Conservation (phyloP, 805 yeast species). For the Candida nanaspora region DNA sequence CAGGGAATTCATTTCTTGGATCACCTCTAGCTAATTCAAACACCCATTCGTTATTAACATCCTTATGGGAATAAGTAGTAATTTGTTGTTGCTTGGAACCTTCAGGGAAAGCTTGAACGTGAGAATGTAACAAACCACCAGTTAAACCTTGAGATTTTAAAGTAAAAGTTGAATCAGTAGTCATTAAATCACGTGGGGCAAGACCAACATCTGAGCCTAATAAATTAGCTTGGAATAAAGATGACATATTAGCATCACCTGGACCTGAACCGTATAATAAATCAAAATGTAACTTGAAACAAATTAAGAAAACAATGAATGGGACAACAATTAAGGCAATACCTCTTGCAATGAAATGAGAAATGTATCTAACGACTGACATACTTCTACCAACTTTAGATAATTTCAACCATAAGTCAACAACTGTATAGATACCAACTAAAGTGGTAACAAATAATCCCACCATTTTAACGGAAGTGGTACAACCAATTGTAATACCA, state of each 20-base stretch:
- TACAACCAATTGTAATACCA: conserved; percentile 84
- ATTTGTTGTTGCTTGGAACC: conserved; percentile 94
- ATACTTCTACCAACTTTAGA: conserved; percentile 67
- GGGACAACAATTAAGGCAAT: conserved; percentile 63
- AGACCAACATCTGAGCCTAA: conserved; percentile 55
- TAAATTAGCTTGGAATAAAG: conserved; percentile 84
- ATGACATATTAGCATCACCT: conserved; percentile 87
- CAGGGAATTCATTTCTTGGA: conserved; percentile 23
- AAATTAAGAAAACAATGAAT: conserved; percentile 48
- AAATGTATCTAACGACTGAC: conserved; percentile 39
- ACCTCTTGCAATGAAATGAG: conserved; percentile 64
- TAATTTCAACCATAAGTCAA: conserved; percentile 77
- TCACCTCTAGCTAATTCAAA: conserved; percentile 54
- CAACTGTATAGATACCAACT: conserved; percentile 85
- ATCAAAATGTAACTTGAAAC: conserved; percentile 72
- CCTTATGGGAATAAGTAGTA: conserved; percentile 88
- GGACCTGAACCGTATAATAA: conserved; percentile 68
- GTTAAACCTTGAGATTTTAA: conserved; percentile 65
- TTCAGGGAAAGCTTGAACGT: conserved; percentile 75
- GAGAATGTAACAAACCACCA: conserved; percentile 81
- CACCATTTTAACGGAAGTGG: conserved; percentile 93
- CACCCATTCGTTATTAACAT: conserved; percentile 76
- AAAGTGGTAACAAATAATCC: conserved; percentile 85
- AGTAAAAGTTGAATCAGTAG: conserved; percentile 56
- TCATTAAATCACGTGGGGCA: conserved; percentile 59